Base-by-base conservation (phyloP, 1,284 basidiomycete species). In the Laetiporus sulphureus region DNA sequence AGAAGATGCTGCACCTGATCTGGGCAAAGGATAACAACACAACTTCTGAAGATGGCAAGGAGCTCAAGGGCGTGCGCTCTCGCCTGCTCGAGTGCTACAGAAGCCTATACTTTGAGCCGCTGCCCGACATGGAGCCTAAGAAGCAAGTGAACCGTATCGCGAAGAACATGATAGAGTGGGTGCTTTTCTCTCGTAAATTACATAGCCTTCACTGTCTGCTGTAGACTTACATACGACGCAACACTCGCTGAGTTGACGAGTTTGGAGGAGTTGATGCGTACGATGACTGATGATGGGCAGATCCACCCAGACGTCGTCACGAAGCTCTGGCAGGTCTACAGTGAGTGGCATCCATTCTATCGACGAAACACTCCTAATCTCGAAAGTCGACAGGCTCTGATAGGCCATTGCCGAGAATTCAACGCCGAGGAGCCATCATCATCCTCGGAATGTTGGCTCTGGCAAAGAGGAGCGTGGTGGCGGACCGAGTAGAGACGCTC, bases 121-220 rank as follows among this genome's bases (percentile, higher is more conserved):
- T 89, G 2, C 67, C 72, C 0, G 78, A 76, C 49, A 66, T 90
- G 52, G 75, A 81, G 18, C 75, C 85, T 1, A 92, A 92, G 61
- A 83, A 84, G 46, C 91, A 97, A 59, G 77, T 96, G 44, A 93
- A 83, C 52, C 73, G 92, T n/a, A 95, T 99, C 36, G 79, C 94
- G n/a, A 93, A 92, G 66, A 97, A 99, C 61, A 91, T 99, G 81
- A 91, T 99, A 40, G 88, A 94, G 92, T 93, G 43, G 40, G 83
- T 70, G 45, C 33, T 19, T 7, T 16, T 3, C 19, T n/a, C 18
- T 32, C 10, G n/a, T n/a, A n/a, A n/a, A n/a, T n/a, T n/a, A n/a
- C n/a, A n/a, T n/a, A n/a, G n/a, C n/a, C n/a, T 29, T 29, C 8
- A 8, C 27, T 29, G 8, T n/a, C n/a, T n/a, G n/a, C 4, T 38